Percentiles rank a stretch among this genome's conserved stretches.
These are phyloP conservation scores for Hypoxylon crocopeplum DNA, from an alignment of 495 filamentous ascomycete genomes.

Conservation along the genomic window DNA sequence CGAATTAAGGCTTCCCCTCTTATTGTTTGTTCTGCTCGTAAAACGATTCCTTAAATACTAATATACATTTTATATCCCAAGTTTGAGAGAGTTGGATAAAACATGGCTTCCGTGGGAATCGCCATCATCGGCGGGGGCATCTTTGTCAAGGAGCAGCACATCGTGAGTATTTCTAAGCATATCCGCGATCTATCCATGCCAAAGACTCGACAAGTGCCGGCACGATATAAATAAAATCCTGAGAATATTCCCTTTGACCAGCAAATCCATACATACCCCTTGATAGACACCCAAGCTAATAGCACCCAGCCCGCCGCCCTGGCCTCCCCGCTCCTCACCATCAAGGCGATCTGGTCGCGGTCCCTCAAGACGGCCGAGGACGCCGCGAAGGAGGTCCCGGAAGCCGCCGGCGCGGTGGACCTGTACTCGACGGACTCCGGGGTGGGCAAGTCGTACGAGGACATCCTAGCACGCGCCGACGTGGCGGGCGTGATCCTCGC, in stretches of 20 bases:
- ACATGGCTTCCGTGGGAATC: conserved; percentile 58
- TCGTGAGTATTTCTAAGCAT: conserved; percentile 36
- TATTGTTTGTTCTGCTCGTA: too few species aligned
- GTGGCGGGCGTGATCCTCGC: conserved; percentile 74
- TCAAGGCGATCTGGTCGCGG: conserved; percentile 71
- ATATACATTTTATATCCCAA: too few species aligned
- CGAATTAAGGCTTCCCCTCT: too few species aligned
- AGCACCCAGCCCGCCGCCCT: conserved; percentile 57
- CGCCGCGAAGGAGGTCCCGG: conserved; percentile 44
- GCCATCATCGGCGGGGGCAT: conserved; percentile 74
- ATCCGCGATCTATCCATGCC: neutral
- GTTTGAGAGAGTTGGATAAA: neutral
- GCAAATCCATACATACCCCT: conserved; percentile 10
- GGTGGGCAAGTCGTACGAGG: conserved; percentile 59
- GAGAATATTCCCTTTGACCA: neutral
- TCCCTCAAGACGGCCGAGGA: conserved; percentile 53
- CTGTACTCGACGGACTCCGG: conserved; percentile 69
- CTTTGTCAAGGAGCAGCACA: conserved; percentile 52
- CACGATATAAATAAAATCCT: neutral
- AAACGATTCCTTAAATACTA: too few species aligned
- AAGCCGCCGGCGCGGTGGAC: conserved; percentile 49
- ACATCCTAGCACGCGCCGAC: conserved; percentile 69
- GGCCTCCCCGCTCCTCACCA: conserved; percentile 50
- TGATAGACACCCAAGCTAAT: conserved; percentile 25
- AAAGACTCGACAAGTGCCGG: neutral